These are phyloP conservation scores for Pyricularia grisea DNA, from an alignment of 2,329 filamentous ascomycete genomes.

Conservation along the genomic window DNA sequence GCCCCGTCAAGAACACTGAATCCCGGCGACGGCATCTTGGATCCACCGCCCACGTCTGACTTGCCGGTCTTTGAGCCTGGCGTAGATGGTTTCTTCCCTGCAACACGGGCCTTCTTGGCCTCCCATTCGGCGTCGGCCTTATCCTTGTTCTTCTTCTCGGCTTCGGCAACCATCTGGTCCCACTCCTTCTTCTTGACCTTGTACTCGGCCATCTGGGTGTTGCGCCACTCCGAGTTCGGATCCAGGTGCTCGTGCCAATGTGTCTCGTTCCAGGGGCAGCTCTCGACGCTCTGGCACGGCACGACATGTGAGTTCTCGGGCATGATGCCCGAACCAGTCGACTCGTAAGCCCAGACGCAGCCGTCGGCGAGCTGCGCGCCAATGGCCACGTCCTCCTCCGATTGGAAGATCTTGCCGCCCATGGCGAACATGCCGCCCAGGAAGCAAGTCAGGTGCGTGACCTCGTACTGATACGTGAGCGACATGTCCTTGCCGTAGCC, in stretches of 20 bases:
- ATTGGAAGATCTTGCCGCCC: slow-evolving; percentile 52
- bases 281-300: slow-evolving; percentile 33
- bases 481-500: slow-evolving; percentile 29
- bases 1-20: slow-evolving; percentile 2
- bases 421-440: slow-evolving; percentile 62
- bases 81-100: background rate
- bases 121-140: slow-evolving; percentile 11
- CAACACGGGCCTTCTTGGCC: slow-evolving; percentile 5
- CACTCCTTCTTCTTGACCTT: slow-evolving; percentile 26
- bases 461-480: slow-evolving; percentile 44
- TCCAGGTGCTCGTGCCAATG: slow-evolving; percentile 40
- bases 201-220: slow-evolving; percentile 32
- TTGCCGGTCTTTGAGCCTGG: background rate
- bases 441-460: slow-evolving; percentile 58
- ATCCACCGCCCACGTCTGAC: background rate
- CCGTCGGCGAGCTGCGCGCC: slow-evolving; percentile 56
- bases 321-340: slow-evolving; percentile 54
- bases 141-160: slow-evolving; percentile 6
- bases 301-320: slow-evolving; percentile 42
- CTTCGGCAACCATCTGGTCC: slow-evolving; percentile 19
- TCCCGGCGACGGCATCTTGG: background rate
- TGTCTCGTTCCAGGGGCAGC: slow-evolving; percentile 46
- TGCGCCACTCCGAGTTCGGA: slow-evolving; percentile 29
- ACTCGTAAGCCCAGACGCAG: slow-evolving; percentile 61
- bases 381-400: slow-evolving; percentile 50